Evolutionary conservation across 2,329 filamentous ascomycete genomes (phyloP), one percentile per base, ranked within the genome.

Genomic region (Fusarium vanettenii): DNA sequence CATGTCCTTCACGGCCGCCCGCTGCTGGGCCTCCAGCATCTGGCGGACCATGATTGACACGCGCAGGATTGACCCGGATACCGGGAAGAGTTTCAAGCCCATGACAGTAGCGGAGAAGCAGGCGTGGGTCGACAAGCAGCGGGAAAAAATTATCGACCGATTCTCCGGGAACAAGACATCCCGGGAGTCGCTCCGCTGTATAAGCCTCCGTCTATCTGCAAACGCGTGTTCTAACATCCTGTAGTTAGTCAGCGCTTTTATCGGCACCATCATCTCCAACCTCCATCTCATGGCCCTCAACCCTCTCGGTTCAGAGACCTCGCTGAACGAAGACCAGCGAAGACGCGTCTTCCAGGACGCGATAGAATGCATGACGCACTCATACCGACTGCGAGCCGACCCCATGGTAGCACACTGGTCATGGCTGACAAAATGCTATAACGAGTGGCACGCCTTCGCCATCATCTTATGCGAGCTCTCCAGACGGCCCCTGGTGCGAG

Each of bases 11-110:
- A 68, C 66, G 9, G 66, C 29, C 20, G 66, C 43, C 27, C 50
- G 66, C 6, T 68, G 66, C 52, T 68, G 66, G 66, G 60, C 66
- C 10, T 68, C 66, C 10, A 62, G 52, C 55, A 64, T 60, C 31
- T 68, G 66, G 66, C 66, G 66, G 18, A 60, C 50, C 27, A 68
- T 68, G 66, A 68, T 68, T 20, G 66, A 68, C 45, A 68, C 66
- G 8, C 60, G 66, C 7, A 41, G 66, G 31, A 22, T 45, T 5
- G 48, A 68, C 37, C 25, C 66, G 20, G 43, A 25, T 18, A 68
- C 60, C 20, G 66, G 66, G 7, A 68, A 60, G 18, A 68, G 41
- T n/a, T 68, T 68, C 43, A 68, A 50, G 43, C 35, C 66, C 33
- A 68, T 68, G 66, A 52, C 60, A 11, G 29, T 62, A n/a, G 31